These are phyloP conservation scores for Chytridium lagenaria DNA, from an alignment of 371 early-diverging fungal genomes.

Conservation along the genomic window DNA sequence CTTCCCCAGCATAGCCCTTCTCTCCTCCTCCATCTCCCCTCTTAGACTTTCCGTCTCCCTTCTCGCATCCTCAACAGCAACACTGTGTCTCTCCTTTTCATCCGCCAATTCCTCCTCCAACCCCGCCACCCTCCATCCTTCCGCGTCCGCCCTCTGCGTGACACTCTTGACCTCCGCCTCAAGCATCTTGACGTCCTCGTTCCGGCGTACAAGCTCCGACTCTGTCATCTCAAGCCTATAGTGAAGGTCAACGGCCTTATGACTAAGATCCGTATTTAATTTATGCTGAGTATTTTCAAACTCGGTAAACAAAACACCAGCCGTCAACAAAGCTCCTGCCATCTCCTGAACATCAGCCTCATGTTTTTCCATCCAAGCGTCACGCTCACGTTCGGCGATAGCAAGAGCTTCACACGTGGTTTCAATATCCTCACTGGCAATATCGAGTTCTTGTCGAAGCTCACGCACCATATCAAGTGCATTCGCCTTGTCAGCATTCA, in stretches of 20 bases:
- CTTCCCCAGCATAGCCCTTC: no score
- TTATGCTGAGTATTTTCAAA: not conserved
- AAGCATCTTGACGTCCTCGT: no score
- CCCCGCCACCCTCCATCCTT: not conserved
- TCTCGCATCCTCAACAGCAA: not conserved
- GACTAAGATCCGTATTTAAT: not conserved
- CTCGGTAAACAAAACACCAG: constrained; percentile 3
- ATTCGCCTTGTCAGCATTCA: not conserved
- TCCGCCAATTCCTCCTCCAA: not conserved
- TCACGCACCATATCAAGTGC: constrained; percentile 9
- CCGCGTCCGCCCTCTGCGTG: not conserved
- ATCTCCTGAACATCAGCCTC: constrained; percentile 1
- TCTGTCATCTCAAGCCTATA: not conserved
- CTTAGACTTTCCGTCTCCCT: not conserved
- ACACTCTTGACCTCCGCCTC: not conserved
- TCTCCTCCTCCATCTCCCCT: not conserved
- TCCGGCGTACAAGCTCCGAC: no score
- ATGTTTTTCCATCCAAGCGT: not conserved
- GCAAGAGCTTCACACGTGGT: not conserved
- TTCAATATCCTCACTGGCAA: not conserved
- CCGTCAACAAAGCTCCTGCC: constrained; percentile 14
- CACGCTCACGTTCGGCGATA: not conserved
- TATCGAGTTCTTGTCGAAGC: not conserved
- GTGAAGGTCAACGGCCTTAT: not conserved
- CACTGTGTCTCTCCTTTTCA: no score